These are phyloP conservation scores for Aspergillus ellipticus DNA, from an alignment of 495 filamentous ascomycete species.

Conservation along the genomic window DNA sequence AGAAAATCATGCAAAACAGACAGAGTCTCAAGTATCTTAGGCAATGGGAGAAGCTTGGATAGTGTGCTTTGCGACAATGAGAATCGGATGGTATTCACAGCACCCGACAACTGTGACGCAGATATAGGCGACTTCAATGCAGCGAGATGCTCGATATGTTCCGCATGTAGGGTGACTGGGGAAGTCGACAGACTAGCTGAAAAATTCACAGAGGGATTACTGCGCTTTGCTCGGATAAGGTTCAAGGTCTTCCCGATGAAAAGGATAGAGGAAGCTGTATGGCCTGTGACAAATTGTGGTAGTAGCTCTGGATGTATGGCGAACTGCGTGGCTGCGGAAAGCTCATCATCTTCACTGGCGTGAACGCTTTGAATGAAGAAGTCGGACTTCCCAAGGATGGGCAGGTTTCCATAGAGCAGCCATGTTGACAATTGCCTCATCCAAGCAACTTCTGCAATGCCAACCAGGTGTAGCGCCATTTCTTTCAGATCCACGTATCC, in stretches of 20 bases:
- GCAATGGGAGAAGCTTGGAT: constrained; percentile 72
- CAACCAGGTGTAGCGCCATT: constrained; percentile 64
- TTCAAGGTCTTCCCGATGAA: constrained; percentile 90
- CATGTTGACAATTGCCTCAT: constrained; percentile 83
- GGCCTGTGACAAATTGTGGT: constrained; percentile 71
- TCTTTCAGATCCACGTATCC: constrained; percentile 83
- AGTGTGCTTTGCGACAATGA: constrained; percentile 78
- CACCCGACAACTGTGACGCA: constrained; percentile 60
- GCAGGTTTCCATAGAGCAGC: constrained; percentile 82
- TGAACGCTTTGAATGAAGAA: constrained; percentile 68
- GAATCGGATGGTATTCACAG: constrained; percentile 71
- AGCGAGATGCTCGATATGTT: constrained; percentile 71
- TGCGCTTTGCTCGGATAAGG: constrained; percentile 60
- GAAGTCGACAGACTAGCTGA: constrained; percentile 44
- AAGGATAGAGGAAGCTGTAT: constrained; percentile 76
- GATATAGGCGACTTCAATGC: constrained; percentile 69
- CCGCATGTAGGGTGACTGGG: constrained; percentile 62
- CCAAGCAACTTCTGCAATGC: constrained; percentile 83
- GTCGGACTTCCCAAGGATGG: constrained; percentile 66
- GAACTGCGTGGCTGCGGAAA: constrained; percentile 43
- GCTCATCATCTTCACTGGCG: constrained; percentile 29
- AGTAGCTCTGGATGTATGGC: constrained; percentile 52
- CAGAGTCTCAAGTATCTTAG: constrained; percentile 71
- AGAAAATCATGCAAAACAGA: constrained; percentile 80
- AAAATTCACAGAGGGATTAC: constrained; percentile 26